These are phyloP conservation scores for Cercospora sp. DNA, from an alignment of 2,329 filamentous ascomycete genomes.

Conservation along the genomic window DNA sequence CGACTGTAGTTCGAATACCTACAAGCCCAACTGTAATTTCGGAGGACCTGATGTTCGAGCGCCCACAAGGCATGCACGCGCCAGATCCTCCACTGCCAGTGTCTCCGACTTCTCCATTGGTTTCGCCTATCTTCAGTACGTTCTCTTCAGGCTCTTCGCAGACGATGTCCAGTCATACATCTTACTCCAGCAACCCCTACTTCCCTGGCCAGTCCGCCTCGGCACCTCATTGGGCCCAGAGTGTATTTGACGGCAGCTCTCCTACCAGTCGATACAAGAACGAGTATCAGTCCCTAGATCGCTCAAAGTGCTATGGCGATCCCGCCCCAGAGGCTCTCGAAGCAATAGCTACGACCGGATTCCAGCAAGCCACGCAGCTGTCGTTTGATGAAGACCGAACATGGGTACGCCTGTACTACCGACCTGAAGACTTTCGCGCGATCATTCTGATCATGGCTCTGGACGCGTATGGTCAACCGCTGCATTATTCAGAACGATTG, in stretches of 20 bases:
- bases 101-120: constrained; percentile 33
- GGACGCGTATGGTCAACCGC: constrained; percentile 42
- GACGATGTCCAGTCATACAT: constrained; percentile 39
- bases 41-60: constrained; percentile 11
- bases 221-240: constrained; percentile 45
- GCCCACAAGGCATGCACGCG: constrained; percentile 1
- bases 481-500: constrained; percentile 53
- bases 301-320: constrained; percentile 29
- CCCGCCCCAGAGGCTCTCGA: constrained; percentile 26
- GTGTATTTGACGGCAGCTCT: constrained; percentile 47
- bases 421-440: constrained; percentile 52
- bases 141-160: constrained; percentile 47
- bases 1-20: constrained; percentile 21
- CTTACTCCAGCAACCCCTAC: constrained; percentile 28
- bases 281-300: constrained; percentile 23
- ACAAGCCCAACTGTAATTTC: constrained; percentile 21
- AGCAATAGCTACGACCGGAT: constrained; percentile 39
- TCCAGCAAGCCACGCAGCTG: constrained; percentile 44
- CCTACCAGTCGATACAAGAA: constrained; percentile 41
- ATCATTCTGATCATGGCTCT: constrained; percentile 56
- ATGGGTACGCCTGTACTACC: constrained; percentile 45
- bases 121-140: constrained; percentile 41
- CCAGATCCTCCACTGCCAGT: constrained; percentile 34
- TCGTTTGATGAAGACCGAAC: constrained; percentile 52
- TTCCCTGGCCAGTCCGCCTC: constrained; percentile 16